A percentile compares a stretch with the other conserved stretches of the same genome.
Conservation (phyloP, 2,329 filamentous ascomycete genomes). For the Aspergillus sergii region DNA sequence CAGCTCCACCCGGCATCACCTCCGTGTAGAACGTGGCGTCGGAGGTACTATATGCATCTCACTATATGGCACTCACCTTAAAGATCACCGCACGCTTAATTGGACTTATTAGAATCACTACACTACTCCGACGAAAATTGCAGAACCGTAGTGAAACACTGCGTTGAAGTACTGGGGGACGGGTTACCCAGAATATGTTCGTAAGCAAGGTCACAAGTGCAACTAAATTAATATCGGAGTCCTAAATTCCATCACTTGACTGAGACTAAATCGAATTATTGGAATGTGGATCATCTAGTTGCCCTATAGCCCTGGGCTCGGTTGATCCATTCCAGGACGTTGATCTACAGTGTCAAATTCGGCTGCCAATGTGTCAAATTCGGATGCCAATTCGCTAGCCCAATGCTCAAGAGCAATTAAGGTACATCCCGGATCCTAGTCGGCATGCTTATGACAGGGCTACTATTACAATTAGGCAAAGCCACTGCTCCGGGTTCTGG, state of each 20-base stretch:
- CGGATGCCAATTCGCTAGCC: neutral
- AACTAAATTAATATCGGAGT: neutral
- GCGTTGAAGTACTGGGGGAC: neutral
- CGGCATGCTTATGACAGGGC: neutral
- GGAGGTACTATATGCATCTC: neutral
- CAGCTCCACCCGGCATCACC: neutral
- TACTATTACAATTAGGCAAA: neutral
- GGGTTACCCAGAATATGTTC: neutral
- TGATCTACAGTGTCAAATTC: neutral
- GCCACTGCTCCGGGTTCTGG: neutral
- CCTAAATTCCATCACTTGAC: too few relatives aligned
- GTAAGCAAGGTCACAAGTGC: neutral
- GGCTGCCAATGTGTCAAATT: neutral
- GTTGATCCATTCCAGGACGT: neutral
- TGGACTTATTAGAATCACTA: neutral
- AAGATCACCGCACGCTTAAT: neutral
- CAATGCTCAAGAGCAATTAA: neutral
- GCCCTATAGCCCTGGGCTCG: neutral
- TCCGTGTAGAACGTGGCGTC: neutral
- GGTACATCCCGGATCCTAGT: neutral
- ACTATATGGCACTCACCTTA: neutral
- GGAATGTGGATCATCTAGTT: neutral
- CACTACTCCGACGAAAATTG: neutral
- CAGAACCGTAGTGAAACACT: neutral
- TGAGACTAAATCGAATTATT: neutral